Evolutionary conservation across 1,284 basidiomycete genomes (phyloP).

Genomic region (Cutaneotrichosporon cutaneum): DNA sequence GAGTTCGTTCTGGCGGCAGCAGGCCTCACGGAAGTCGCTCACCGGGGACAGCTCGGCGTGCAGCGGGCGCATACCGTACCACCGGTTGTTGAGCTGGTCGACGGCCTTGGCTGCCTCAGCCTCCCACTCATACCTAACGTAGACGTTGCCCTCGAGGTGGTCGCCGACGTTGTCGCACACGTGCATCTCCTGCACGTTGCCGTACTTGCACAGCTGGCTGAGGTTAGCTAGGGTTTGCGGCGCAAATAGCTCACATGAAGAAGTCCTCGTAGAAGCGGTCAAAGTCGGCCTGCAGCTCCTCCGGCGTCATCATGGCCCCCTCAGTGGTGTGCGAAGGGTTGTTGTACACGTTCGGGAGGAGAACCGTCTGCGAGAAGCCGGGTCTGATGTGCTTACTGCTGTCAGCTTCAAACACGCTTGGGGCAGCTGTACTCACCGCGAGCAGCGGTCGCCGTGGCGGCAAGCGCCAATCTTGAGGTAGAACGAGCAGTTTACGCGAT

Average conservation of each 20-base stretch:
- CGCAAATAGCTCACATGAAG: slow-evolving; percentile 60
- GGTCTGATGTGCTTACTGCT: slow-evolving; percentile 94
- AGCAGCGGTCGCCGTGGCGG: slow-evolving; percentile 53
- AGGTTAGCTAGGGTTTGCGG: slow-evolving; percentile 9
- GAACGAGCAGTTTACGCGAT: slow-evolving; percentile 54
- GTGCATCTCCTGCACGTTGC: slow-evolving; percentile 91
- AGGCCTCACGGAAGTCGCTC: slow-evolving; percentile 98
- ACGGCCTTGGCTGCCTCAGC: slow-evolving; percentile 93
- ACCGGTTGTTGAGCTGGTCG: slow-evolving; percentile 88
- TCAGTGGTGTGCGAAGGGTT: slow-evolving; percentile 89
- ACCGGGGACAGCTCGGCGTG: slow-evolving; percentile 98
- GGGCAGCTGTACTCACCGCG: slow-evolving; percentile 34
- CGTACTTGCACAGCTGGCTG: slow-evolving; percentile 85
- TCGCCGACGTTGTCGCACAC: slow-evolving; percentile 99
- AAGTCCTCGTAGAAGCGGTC: slow-evolving; percentile 96
- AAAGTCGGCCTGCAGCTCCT: slow-evolving; percentile 88
- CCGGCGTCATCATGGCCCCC: slow-evolving; percentile 63
- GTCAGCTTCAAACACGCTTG: slow-evolving; percentile 5
- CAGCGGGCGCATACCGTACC: slow-evolving; percentile 97
- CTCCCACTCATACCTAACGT: slow-evolving; percentile 97
- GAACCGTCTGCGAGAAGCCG: slow-evolving; percentile 93
- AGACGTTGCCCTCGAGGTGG: slow-evolving; percentile 97
- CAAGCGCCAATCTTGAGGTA: slow-evolving; percentile 55
- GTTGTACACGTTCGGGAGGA: slow-evolving; percentile 98
- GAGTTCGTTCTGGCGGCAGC: slow-evolving; percentile 96